Percentiles rank a stretch among this genome's conserved stretches.
phyloP scores from a whole-genome alignment of 768 basidiomycete genomes.

The Lentinula edodes region DNA sequence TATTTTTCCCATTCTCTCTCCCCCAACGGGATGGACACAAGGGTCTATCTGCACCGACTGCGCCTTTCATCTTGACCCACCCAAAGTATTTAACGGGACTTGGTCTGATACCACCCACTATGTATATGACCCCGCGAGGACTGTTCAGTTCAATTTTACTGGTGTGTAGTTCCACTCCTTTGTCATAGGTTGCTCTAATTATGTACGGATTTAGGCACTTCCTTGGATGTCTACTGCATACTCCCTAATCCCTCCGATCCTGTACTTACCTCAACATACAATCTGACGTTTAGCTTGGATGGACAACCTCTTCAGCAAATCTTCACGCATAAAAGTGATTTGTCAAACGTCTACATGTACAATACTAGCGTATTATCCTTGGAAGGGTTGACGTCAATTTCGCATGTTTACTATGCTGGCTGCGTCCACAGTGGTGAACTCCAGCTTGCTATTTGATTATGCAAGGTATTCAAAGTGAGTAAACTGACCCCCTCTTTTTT shows the following conservation, averaged over 20 bases:
- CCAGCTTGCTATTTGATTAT: not conserved
- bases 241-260: constrained; percentile 3
- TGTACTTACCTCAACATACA: not conserved
- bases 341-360: not conserved
- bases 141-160: not conserved
- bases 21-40: not conserved
- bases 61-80: not conserved
- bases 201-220: not conserved
- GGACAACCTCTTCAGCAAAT: not conserved
- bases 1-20: not conserved
- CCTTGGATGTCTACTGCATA: constrained; percentile 5
- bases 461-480: constrained; percentile 1
- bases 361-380: not conserved
- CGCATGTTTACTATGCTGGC: constrained; percentile 4
- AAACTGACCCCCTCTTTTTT: not conserved
- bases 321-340: not conserved
- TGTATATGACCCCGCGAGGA: not conserved
- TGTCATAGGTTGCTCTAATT: not conserved
- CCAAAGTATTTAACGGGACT: not conserved
- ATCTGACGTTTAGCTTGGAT: constrained; percentile 1
- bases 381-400: not conserved
- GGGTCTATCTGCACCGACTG: not conserved
- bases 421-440: not conserved
- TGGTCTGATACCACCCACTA: constrained; percentile 1
- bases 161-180: not conserved